Percentiles rank a stretch among this genome's conserved stretches.
These are phyloP conservation scores for Saprolegnia diclina DNA, from an alignment of 352 stramenopile species.

Conservation along the genomic window DNA sequence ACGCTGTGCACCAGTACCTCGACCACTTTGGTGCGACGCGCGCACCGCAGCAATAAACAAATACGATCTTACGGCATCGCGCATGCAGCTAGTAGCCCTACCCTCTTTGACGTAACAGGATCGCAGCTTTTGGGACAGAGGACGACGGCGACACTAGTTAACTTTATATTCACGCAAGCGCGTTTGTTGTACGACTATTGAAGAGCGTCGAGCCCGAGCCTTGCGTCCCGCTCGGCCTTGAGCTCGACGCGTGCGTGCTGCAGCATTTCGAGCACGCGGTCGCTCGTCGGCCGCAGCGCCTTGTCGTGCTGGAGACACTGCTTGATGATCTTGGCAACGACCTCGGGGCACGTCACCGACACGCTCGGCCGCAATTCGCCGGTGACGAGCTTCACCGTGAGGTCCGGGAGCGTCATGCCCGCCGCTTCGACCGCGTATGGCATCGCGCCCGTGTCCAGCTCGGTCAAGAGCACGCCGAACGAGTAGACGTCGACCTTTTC, in stretches of 20 bases:
- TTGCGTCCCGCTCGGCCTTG: not conserved
- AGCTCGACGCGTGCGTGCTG: slow-evolving; percentile 11
- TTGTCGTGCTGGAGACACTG: slow-evolving; percentile 20
- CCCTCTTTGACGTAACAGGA: no score
- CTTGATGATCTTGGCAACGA: slow-evolving; percentile 11
- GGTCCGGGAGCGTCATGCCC: slow-evolving; percentile 31
- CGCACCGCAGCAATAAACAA: not conserved
- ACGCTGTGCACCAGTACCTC: slow-evolving; percentile 10
- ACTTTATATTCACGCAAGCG: no score
- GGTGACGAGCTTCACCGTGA: slow-evolving; percentile 23
- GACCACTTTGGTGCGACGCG: not conserved
- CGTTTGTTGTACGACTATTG: not conserved
- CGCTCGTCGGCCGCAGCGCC: slow-evolving; percentile 15
- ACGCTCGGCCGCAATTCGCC: slow-evolving; percentile 10
- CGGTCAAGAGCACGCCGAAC: slow-evolving; percentile 19
- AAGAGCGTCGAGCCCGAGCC: not conserved
- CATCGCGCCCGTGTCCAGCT: slow-evolving; percentile 4
- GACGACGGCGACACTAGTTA: not conserved
- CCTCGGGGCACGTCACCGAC: slow-evolving; percentile 1
- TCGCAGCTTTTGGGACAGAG: no score
- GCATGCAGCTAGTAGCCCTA: no score
- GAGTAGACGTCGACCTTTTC: slow-evolving; percentile 22
- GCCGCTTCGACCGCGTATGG: slow-evolving; percentile 28
- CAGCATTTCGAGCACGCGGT: slow-evolving; percentile 17
- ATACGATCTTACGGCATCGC: no score